These are phyloP conservation scores for Phtheirospermum japonicum DNA, from an alignment of 257 asterid species.

Conservation along the genomic window DNA sequence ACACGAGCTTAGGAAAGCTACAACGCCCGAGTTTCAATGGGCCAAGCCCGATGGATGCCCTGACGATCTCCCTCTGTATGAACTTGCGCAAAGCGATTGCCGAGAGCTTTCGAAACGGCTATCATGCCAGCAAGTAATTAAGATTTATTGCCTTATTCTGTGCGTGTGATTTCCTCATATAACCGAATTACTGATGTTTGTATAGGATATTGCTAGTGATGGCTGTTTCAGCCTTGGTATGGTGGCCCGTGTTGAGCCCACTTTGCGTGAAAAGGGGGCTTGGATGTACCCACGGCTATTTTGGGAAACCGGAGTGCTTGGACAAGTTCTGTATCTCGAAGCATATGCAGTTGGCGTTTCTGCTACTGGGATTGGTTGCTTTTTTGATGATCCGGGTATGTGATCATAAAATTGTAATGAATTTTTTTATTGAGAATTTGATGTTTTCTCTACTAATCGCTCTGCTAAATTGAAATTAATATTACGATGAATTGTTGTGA, in stretches of 20 bases:
- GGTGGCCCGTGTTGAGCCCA: conserved; percentile 81
- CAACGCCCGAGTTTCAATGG: conserved; percentile 78
- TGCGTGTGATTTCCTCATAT: not conserved
- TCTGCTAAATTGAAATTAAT: not conserved
- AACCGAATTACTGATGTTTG: conserved; percentile 1
- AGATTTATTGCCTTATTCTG: not conserved
- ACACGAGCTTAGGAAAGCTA: conserved; percentile 50
- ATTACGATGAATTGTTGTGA: no score
- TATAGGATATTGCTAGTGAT: conserved; percentile 83
- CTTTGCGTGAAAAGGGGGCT: conserved; percentile 51
- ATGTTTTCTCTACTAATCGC: conserved; percentile 4
- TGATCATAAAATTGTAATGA: not conserved
- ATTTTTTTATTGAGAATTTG: conserved; percentile 9
- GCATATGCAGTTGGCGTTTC: conserved; percentile 90
- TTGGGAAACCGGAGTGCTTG: conserved; percentile 99
- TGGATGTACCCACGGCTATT: conserved; percentile 97
- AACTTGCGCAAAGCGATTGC: conserved; percentile 57
- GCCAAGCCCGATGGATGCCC: conserved; percentile 84
- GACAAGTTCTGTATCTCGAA: conserved; percentile 91
- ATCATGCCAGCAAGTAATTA: conserved; percentile 78
- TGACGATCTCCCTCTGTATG: conserved; percentile 71
- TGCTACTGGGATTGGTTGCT: conserved; percentile 97
- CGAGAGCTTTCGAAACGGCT: conserved; percentile 64
- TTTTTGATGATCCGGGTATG: conserved; percentile 91
- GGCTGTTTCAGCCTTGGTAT: conserved; percentile 98